Evolutionary conservation across 2,329 filamentous ascomycete genomes (phyloP), one percentile per base, ranked within the genome.

Genomic region (Fusarium odoratissimum): DNA sequence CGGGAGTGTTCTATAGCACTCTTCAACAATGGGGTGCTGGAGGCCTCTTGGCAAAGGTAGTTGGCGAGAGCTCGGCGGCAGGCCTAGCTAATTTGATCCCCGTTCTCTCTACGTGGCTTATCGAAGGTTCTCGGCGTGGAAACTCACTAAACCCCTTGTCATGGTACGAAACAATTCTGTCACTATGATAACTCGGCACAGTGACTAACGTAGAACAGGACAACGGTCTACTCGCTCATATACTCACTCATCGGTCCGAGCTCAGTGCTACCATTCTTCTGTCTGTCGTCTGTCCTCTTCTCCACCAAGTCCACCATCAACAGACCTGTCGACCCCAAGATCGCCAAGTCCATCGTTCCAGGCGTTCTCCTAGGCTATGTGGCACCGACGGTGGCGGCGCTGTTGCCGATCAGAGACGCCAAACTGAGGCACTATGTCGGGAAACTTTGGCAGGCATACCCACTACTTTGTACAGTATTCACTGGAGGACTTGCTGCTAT

Each of bases 161-260:
- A 1, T 52, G 49, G 49, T 37, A 8, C 0, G 31, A 6, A 3
- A 6, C 10, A n/a, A 6, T 6, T 8, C 8, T 5, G 11, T 21
- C 1, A 21, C 12, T 0, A 49, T 12, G 0, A 12, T 4, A 3
- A 0, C 9, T 10, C 5, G 0, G 8, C n/a, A 16, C 9, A 52
- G 7, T 8, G 6, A 12, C 48, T 52, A 12, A 52, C 31, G 1
- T 14, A 0, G 0, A 28, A 11, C 13, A 52, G 49, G 19, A 52
- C 31, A 8, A 52, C n/a, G 2, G 9, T 21, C 6, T 52, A 19
- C 48, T 52, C 49, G 2, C 31, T 37, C 2, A 12, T 52, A 12
- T 52, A 52, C n/a, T 37, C 49, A 5, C 6, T 52, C 2, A 37
- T 21, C 0, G 19, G 49, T 4, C 33, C 49, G 3, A 52, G 6